Evolutionary conservation across 176 grass and related monocot species (phyloP).

Genomic region (Oryza glumipatula): DNA sequence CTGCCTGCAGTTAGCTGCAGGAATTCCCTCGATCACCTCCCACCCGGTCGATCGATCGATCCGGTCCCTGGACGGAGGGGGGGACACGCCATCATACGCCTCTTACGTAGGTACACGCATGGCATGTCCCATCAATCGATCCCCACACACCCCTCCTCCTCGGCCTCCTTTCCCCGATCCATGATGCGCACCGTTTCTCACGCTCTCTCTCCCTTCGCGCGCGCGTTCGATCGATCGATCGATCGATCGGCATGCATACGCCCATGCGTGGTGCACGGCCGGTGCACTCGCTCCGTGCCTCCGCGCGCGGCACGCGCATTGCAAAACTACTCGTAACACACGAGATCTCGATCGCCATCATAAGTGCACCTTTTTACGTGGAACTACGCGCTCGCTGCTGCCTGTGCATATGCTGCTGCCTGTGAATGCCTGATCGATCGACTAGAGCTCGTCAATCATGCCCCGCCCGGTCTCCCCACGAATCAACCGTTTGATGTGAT

Average conservation of each 20-base stretch:
- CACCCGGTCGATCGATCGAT: no score
- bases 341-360: conserved; percentile 1
- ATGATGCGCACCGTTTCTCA: background rate
- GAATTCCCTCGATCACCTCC: background rate
- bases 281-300: background rate
- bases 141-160: background rate
- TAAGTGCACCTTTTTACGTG: conserved; percentile 6
- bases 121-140: conserved; percentile 16
- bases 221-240: background rate
- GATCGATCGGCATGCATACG: background rate
- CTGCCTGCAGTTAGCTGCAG: background rate
- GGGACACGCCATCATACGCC: conserved; percentile 17
- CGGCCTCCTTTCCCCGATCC: background rate
- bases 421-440: background rate
- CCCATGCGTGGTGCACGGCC: background rate
- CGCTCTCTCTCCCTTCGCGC: background rate
- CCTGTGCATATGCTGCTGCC: background rate
- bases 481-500: background rate
- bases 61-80: background rate
- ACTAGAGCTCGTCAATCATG: conserved; percentile 15
- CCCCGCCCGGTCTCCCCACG: background rate
- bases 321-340: background rate
- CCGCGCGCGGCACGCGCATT: background rate
- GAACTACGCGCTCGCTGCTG: background rate
- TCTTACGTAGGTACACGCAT: conserved; percentile 36